phyloP scores from a whole-genome alignment of 140 eudicot species.

The Stevia rebaudiana region DNA sequence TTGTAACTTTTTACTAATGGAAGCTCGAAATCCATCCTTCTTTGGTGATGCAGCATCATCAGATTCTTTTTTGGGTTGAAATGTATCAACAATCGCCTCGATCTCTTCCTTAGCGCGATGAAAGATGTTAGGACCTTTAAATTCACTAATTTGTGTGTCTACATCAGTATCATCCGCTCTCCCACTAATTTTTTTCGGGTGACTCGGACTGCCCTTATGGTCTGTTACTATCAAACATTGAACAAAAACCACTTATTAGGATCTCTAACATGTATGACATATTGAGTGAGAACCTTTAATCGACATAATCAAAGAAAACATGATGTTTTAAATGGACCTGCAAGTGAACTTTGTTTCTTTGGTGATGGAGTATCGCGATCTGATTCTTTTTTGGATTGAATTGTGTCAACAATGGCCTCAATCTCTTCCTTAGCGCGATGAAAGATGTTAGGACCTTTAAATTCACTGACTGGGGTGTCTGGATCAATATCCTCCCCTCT shows the following conservation, averaged over 20 bases:
- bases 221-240: constrained; percentile 29
- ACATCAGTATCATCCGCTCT: constrained; percentile 62
- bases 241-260: background rate
- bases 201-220: constrained; percentile 32
- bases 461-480: constrained; percentile 52
- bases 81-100: constrained; percentile 61
- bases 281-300: constrained; percentile 3
- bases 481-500: constrained; percentile 60
- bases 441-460: constrained; percentile 69
- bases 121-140: constrained; percentile 77
- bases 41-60: constrained; percentile 36
- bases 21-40: constrained; percentile 45
- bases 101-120: constrained; percentile 89
- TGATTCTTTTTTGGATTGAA: constrained; percentile 57
- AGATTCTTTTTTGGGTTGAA: constrained; percentile 60
- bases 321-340: constrained; percentile 27
- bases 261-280: background rate
- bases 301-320: constrained; percentile 1
- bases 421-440: constrained; percentile 78
- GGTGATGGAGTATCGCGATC: constrained; percentile 24
- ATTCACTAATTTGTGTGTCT: constrained; percentile 59
- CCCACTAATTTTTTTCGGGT: constrained; percentile 79
- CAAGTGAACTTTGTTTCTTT: constrained; percentile 33
- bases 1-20: constrained; percentile 33
- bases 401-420: constrained; percentile 54